phyloP scores from a whole-genome alignment of 164 flowering plant species.

The Tetracentron sinense region DNA sequence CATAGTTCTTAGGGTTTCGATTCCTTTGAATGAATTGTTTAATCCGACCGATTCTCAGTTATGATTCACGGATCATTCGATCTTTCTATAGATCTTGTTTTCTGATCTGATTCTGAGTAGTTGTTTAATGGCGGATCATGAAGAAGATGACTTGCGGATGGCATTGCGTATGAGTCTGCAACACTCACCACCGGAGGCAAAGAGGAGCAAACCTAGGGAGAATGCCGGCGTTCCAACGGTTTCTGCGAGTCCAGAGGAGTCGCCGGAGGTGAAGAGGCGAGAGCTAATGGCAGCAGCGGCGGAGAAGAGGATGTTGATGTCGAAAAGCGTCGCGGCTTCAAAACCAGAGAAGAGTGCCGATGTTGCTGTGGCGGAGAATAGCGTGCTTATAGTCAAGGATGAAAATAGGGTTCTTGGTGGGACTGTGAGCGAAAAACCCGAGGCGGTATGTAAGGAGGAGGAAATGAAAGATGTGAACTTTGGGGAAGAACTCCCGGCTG shows the following conservation, averaged over 20 bases:
- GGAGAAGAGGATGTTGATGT: conserved; percentile 67
- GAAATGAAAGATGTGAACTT: conserved; percentile 18
- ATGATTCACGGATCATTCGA: neutral
- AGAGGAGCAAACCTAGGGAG: conserved; percentile 72
- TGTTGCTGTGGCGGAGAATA: neutral
- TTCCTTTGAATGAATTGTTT: no score
- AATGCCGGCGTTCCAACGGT: conserved; percentile 17
- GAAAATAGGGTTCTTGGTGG: neutral
- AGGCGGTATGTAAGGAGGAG: conserved; percentile 9
- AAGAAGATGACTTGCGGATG: conserved; percentile 72
- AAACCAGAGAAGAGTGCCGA: conserved; percentile 7
- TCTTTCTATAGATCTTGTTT: neutral
- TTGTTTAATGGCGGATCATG: conserved; percentile 67
- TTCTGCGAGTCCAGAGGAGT: conserved; percentile 28
- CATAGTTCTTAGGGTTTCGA: neutral
- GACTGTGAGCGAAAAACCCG: neutral
- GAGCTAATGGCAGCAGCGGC: conserved; percentile 95
- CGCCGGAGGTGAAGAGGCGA: conserved; percentile 60
- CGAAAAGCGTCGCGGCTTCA: conserved; percentile 14
- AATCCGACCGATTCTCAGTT: no score
- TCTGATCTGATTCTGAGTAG: conserved; percentile 2
- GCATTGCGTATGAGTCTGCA: conserved; percentile 81
- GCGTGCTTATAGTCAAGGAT: no score
- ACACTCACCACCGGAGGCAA: conserved; percentile 61
- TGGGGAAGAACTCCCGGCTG: conserved; percentile 40